Evolutionary conservation across 768 basidiomycete genomes (phyloP), one percentile per base, ranked within the genome.

Genomic region (Kondoa malvinella): DNA sequence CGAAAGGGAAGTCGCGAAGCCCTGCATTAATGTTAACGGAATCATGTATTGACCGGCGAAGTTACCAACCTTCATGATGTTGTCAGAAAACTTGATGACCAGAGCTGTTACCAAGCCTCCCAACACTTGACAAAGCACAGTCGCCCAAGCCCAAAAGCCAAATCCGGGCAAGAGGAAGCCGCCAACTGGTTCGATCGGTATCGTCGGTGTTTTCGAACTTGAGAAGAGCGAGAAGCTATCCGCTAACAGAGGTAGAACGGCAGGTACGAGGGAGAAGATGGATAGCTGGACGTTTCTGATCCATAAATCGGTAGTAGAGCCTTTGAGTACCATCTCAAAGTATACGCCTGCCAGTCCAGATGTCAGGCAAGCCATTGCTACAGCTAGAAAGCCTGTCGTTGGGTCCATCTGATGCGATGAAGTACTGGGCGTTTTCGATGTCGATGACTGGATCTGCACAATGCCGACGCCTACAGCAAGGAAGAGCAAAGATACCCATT

Each of bases 251-350:
- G 92, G 90, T 1, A 86, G 79, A 61, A 91, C 77, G 2, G 92
- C 91, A 1, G 94, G 94, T 27, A 94, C 81, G 57, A 96, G 81
- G 62, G 90, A 92, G 80, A 96, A 97, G 66, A 92, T 81, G 27
- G 90, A 92, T 17, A 97, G 83, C 77, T 97, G 94, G 69, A 94
- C 87, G 76, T 96, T 97, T 75, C 94, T 87, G 68, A 94, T 86
- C 94, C 94, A 96, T 14, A 97, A 81, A 78, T 95, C 90, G 2
- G 86, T 82, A 72, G 85, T 85, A 1, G 88, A 87, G 72, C 87
- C 86, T 80, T 94, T 97, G 71, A 92, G 80, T 34, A 92, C 91
- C 87, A 94, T 92, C 79, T 97, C 94, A 72, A 97, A 97, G 79
- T 97, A 97, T 30, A 96, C 92, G 3, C 92, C 92, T 0, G 92